Evolutionary conservation across 73 alveolate genomes (phyloP).

Genomic region (Diophrys sp.): DNA sequence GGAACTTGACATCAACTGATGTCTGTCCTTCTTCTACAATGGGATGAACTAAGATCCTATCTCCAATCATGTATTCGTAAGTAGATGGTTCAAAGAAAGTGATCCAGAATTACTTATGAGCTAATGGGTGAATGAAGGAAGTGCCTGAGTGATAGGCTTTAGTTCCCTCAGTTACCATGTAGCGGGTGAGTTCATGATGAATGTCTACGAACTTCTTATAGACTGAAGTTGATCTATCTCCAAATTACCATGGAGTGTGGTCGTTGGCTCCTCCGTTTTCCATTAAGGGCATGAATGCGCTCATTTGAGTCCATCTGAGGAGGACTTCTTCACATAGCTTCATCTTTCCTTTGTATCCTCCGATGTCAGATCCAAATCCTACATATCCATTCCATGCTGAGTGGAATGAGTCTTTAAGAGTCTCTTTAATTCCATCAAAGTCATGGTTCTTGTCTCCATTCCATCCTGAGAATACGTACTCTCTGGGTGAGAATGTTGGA

Average conservation of each 20-base stretch:
- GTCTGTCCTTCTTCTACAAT: background rate
- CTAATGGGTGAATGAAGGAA: background rate
- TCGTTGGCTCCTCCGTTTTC: conserved; percentile 8
- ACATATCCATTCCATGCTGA: conserved; percentile 6
- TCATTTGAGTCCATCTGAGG: conserved; percentile 7
- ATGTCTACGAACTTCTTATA: background rate
- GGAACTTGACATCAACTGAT: background rate
- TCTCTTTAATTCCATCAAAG: background rate
- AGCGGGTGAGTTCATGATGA: background rate
- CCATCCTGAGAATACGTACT: conserved; percentile 7
- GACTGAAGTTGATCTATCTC: background rate
- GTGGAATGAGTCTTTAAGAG: background rate
- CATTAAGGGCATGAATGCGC: conserved; percentile 5
- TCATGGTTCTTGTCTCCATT: conserved; percentile 1
- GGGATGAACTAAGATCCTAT: background rate
- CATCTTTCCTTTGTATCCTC: background rate
- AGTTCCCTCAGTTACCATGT: background rate
- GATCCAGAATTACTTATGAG: background rate
- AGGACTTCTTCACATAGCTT: background rate
- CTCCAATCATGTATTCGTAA: background rate
- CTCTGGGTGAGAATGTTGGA: conserved; percentile 3
- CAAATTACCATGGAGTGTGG: conserved; percentile 9
- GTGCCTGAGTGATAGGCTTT: background rate
- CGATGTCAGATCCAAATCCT: conserved; percentile 1
- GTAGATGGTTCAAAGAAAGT: background rate